phyloP scores from a whole-genome alignment of 805 yeast species.

The Yarrowia yakushimensis region DNA sequence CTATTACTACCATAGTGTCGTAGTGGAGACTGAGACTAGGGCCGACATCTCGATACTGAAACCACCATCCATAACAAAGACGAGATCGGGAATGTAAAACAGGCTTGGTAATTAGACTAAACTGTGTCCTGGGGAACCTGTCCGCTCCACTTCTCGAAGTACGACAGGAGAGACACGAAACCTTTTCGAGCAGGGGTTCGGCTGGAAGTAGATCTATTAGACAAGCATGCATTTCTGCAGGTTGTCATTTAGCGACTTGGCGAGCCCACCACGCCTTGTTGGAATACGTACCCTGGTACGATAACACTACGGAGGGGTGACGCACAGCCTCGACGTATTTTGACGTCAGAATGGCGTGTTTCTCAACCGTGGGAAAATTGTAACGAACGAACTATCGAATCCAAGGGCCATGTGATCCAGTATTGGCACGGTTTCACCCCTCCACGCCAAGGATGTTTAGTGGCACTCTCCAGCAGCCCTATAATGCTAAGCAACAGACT shows the following conservation, averaged over 20 bases:
- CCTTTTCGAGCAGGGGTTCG: not conserved
- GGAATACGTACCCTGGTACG: too few relatives aligned
- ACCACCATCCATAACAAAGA: not conserved
- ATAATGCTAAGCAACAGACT: too few relatives aligned
- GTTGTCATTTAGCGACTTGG: not conserved
- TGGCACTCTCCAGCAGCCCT: too few relatives aligned
- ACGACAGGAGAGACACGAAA: not conserved
- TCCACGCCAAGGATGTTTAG: too few relatives aligned
- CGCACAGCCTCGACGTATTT: not conserved
- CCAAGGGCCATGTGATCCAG: too few relatives aligned
- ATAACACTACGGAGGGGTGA: not conserved
- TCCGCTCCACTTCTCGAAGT: not conserved
- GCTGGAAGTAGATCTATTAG: slow-evolving; percentile 5
- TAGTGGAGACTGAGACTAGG: too few relatives aligned
- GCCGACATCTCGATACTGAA: not conserved
- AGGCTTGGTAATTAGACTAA: not conserved
- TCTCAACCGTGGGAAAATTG: not conserved
- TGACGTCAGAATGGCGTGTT: not conserved
- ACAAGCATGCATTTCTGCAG: not conserved
- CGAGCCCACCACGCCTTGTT: not conserved
- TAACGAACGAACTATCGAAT: too few relatives aligned
- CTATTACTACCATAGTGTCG: too few relatives aligned
- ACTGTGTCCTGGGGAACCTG: not conserved
- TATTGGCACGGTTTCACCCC: too few relatives aligned
- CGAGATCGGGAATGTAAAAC: not conserved